Conservation (phyloP, 1,139 yeast genomes). For the Blastobotrys buckinghamii region DNA sequence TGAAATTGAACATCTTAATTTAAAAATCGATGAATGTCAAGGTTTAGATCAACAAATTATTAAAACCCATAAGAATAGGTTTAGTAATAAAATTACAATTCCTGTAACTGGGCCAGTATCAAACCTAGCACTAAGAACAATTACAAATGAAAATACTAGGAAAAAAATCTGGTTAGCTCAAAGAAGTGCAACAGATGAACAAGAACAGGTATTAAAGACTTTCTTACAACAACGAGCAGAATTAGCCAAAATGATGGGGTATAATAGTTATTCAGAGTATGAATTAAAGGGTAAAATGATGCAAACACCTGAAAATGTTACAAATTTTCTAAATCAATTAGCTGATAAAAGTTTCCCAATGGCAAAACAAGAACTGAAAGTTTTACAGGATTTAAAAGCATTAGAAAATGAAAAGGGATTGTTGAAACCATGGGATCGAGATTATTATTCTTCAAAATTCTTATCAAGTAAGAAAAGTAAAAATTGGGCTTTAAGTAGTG, state of each 20-base stretch:
- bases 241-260: constrained; percentile 71
- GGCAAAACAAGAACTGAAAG: constrained; percentile 53
- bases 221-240: constrained; percentile 63
- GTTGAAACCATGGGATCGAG: constrained; percentile 89
- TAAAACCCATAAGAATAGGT: constrained; percentile 20
- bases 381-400: constrained; percentile 23
- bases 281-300: constrained; percentile 92
- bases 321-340: constrained; percentile 57
- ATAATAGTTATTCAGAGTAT: constrained; percentile 66
- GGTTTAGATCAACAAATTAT: constrained; percentile 37
- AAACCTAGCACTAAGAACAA: constrained; percentile 55
- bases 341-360: constrained; percentile 47
- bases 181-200: constrained; percentile 50
- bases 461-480: constrained; percentile 28
- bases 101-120: constrained; percentile 71
- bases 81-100: constrained; percentile 39
- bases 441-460: constrained; percentile 49
- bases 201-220: constrained; percentile 52
- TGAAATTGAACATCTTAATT: constrained; percentile 28
- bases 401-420: constrained; percentile 33
- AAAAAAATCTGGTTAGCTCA: constrained; percentile 68
- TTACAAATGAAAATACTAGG: constrained; percentile 54
- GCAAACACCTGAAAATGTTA: constrained; percentile 68
- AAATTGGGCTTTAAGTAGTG: constrained; percentile 20
- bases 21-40: constrained; percentile 32